phyloP scores from a whole-genome alignment of 176 grass and related monocot species.

The Canna indica region DNA sequence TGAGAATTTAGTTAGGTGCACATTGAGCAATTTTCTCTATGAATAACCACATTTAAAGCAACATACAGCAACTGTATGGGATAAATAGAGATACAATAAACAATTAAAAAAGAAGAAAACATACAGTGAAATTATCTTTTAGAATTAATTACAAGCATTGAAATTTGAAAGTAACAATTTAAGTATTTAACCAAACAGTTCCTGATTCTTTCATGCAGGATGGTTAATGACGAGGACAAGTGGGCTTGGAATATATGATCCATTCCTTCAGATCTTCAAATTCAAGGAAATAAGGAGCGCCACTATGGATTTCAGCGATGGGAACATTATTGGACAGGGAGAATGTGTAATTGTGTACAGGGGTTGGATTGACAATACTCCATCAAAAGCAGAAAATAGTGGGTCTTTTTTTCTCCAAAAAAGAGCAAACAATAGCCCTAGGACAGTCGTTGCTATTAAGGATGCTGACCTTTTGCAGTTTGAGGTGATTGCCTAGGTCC shows the following conservation, averaged over 20 bases:
- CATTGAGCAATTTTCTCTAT: no score
- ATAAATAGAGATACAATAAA: no score
- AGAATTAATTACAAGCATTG: no score
- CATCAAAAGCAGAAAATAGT: background rate
- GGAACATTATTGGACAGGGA: background rate
- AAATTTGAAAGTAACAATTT: no score
- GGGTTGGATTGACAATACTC: background rate
- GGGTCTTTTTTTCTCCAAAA: background rate
- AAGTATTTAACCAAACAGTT: background rate
- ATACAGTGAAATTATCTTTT: no score
- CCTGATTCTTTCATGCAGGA: background rate
- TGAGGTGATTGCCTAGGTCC: background rate
- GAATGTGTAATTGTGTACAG: background rate
- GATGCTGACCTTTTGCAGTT: no score
- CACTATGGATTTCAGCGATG: constrained; percentile 3
- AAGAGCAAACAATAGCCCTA: background rate
- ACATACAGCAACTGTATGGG: no score
- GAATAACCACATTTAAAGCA: no score
- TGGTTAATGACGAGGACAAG: background rate
- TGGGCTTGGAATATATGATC: background rate
- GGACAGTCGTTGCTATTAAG: background rate
- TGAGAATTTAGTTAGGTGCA: no score
- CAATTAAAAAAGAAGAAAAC: no score
- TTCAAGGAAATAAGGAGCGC: constrained; percentile 4
- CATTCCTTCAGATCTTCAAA: background rate